Conservation (phyloP, 2,329 filamentous ascomycete genomes). For the Aspergillus quadrilineatus region DNA sequence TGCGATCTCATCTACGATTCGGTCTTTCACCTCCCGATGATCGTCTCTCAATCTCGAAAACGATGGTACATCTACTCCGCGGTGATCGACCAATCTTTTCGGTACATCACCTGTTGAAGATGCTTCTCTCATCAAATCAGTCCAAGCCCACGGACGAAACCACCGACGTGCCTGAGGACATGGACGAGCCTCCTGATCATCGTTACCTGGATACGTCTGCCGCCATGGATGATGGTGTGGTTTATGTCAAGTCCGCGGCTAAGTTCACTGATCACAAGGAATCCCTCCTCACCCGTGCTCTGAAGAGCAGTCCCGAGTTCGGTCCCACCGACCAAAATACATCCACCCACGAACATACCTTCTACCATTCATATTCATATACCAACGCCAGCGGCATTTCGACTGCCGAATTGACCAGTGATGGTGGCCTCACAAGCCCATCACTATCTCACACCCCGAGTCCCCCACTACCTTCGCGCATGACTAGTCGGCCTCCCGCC, state of each 20-base stretch:
- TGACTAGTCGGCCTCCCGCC: constrained; percentile 26
- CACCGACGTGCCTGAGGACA: constrained; percentile 70
- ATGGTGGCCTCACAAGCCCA: constrained; percentile 85
- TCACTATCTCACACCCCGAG: constrained; percentile 85
- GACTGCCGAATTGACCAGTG: constrained; percentile 90
- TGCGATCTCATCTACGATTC: neutral
- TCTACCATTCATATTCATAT: constrained; percentile 60
- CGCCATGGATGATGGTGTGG: constrained; percentile 29
- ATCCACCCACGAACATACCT: constrained; percentile 47
- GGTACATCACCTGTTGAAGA: constrained; percentile 45
- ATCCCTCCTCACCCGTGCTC: constrained; percentile 83
- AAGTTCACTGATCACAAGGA: constrained; percentile 61
- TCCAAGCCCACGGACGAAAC: constrained; percentile 45
- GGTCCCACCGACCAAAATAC: constrained; percentile 34
- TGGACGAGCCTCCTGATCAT: constrained; percentile 82
- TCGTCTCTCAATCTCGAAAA: constrained; percentile 15
- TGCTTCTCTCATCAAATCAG: constrained; percentile 45
- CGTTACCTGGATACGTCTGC: constrained; percentile 28
- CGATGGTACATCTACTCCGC: constrained; percentile 35
- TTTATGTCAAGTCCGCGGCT: constrained; percentile 50
- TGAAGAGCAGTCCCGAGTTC: constrained; percentile 65
- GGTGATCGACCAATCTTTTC: constrained; percentile 35
- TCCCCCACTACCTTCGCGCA: constrained; percentile 64
- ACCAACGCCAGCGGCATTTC: constrained; percentile 80
- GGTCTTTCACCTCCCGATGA: constrained; percentile 9